phyloP scores from a whole-genome alignment of 148 eudicot species.

The Rhododendron ferrugineum region DNA sequence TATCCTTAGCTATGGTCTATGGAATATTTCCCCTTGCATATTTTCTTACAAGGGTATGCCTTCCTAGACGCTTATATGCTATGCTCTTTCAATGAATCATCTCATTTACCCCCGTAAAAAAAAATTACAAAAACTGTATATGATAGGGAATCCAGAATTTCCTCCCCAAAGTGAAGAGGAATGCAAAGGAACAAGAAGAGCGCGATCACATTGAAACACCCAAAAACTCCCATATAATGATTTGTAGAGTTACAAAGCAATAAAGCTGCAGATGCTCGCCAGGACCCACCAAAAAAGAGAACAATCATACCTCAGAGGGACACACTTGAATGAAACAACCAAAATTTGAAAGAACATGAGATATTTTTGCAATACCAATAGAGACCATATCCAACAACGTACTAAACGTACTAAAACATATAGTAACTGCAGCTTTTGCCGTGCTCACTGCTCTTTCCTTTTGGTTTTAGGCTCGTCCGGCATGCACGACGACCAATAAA shows the following conservation, averaged over 20 bases:
- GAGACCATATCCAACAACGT: background rate
- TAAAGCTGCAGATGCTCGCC: background rate
- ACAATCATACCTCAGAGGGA: background rate
- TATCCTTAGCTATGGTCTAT: too few species aligned
- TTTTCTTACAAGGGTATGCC: background rate
- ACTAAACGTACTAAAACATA: background rate
- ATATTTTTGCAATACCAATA: background rate
- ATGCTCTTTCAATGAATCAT: too few species aligned
- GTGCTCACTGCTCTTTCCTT: conserved; percentile 42
- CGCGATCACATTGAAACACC: background rate
- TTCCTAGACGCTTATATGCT: background rate
- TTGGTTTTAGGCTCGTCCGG: conserved; percentile 36
- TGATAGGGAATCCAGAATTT: background rate
- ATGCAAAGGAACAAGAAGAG: background rate
- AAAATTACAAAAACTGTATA: background rate
- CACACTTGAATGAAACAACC: background rate
- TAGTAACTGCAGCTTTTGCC: background rate
- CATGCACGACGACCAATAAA: conserved; percentile 56
- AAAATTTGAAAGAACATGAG: background rate
- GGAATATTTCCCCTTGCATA: background rate
- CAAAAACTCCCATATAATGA: background rate
- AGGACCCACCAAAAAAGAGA: background rate
- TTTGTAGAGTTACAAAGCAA: background rate
- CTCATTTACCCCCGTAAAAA: too few species aligned
- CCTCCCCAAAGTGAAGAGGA: background rate